Evolutionary conservation across 2,329 filamentous ascomycete species (phyloP).

Genomic region (Zymoseptoria tritici): DNA sequence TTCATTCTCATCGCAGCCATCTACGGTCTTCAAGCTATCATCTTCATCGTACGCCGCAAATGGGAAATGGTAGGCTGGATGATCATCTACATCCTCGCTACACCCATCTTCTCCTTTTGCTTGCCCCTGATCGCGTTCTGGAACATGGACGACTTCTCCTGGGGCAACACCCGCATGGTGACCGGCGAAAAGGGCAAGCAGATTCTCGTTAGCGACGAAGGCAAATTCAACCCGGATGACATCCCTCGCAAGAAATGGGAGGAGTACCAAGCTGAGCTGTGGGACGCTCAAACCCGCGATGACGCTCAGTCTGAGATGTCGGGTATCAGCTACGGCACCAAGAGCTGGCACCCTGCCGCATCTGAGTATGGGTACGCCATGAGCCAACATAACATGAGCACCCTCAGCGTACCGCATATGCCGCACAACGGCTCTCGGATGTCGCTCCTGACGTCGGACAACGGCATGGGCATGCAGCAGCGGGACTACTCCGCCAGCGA

Average conservation of each 20-base stretch:
- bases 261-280: constrained; percentile 95
- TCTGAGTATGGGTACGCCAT: constrained; percentile 57
- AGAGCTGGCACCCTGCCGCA: constrained; percentile 53
- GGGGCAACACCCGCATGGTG: constrained; percentile 97
- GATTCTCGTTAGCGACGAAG: constrained; percentile 89
- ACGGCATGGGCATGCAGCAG: constrained; percentile 19
- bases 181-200: constrained; percentile 90
- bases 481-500: constrained; percentile 40
- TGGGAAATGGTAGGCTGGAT: constrained; percentile 99
- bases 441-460: constrained; percentile 69
- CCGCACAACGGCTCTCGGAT: constrained; percentile 54
- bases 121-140: constrained; percentile 94
- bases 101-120: constrained; percentile 84
- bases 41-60: constrained; percentile 92
- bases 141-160: constrained; percentile 99
- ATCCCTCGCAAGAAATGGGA: constrained; percentile 99
- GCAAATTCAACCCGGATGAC: constrained; percentile 87
- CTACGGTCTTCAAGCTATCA: constrained; percentile 92
- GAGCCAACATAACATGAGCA: constrained; percentile 50
- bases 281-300: constrained; percentile 86
- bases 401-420: constrained; percentile 47
- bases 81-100: constrained; percentile 86
- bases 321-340: constrained; percentile 91
- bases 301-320: constrained; percentile 82
- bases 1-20: constrained; percentile 91